Conservation (phyloP, 257 asterid species). For the Capsicum pubescens region DNA sequence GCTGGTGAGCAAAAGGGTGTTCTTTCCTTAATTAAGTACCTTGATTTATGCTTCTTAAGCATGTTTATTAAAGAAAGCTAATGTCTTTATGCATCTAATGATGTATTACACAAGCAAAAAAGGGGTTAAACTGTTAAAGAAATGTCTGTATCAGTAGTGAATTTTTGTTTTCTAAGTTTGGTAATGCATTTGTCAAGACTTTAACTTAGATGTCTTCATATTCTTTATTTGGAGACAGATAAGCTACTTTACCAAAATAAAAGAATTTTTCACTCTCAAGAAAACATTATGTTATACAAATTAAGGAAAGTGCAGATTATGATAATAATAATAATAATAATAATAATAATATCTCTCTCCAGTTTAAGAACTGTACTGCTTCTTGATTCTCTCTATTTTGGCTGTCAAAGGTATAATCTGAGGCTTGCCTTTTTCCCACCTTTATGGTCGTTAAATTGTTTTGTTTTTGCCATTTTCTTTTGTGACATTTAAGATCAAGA, state of each 20-base stretch:
- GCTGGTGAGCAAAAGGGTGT: conserved; percentile 28
- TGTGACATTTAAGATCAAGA: conserved; percentile 3
- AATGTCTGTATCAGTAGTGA: background rate
- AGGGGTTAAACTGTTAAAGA: background rate
- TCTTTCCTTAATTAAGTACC: conserved; percentile 34
- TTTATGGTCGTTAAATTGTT: background rate
- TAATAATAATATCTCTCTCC: background rate
- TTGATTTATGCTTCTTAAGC: conserved; percentile 27
- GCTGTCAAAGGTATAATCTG: conserved; percentile 10
- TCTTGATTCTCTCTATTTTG: background rate
- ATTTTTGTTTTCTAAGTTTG: conserved; percentile 13
- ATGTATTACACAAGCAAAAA: background rate
- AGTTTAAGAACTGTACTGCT: background rate
- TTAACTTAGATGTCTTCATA: background rate
- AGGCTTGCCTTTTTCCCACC: background rate
- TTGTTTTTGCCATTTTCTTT: background rate
- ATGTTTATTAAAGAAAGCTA: conserved; percentile 1
- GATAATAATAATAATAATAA: too few species aligned
- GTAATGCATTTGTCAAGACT: conserved; percentile 28
- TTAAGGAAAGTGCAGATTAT: background rate
- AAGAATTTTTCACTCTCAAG: background rate
- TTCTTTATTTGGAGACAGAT: conserved; percentile 3
- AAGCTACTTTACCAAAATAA: conserved; percentile 18
- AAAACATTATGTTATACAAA: background rate
- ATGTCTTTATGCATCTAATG: background rate